Conservation (phyloP, 2,329 filamentous ascomycete species). For the Leptographium lundbergii region DNA sequence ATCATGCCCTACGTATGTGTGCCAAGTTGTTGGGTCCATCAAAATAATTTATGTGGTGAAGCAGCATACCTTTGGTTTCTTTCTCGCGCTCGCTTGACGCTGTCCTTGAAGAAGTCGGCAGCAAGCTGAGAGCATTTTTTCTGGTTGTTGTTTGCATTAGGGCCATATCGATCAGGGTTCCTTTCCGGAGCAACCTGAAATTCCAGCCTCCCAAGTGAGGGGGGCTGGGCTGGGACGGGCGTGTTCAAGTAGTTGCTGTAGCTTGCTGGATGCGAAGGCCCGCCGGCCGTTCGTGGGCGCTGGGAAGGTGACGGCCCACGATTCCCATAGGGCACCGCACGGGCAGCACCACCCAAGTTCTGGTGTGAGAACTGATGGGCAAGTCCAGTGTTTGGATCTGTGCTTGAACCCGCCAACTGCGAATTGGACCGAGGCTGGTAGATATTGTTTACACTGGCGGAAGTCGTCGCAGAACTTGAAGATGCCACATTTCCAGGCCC, state of each 20-base stretch:
- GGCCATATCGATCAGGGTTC: constrained; percentile 68
- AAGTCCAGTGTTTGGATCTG: constrained; percentile 80
- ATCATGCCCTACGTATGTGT: too few relatives aligned
- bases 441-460: constrained; percentile 13
- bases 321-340: constrained; percentile 56
- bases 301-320: constrained; percentile 57
- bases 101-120: constrained; percentile 95
- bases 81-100: constrained; percentile 88
- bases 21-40: not conserved
- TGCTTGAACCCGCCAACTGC: constrained; percentile 34
- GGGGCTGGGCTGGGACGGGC: constrained; percentile 48
- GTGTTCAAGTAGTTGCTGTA: constrained; percentile 57
- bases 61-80: constrained; percentile 74
- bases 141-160: constrained; percentile 54
- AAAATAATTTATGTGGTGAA: too few relatives aligned
- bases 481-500: not conserved
- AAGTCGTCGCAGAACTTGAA: not conserved
- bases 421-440: constrained; percentile 43
- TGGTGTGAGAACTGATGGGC: constrained; percentile 96
- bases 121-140: constrained; percentile 60
- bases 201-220: constrained; percentile 46
- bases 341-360: constrained; percentile 65
- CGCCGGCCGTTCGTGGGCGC: constrained; percentile 75
- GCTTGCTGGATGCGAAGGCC: constrained; percentile 44
- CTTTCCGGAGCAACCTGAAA: constrained; percentile 72